phyloP scores from a whole-genome alignment of 164 flowering plant genomes.

The Warburgia ugandensis region DNA sequence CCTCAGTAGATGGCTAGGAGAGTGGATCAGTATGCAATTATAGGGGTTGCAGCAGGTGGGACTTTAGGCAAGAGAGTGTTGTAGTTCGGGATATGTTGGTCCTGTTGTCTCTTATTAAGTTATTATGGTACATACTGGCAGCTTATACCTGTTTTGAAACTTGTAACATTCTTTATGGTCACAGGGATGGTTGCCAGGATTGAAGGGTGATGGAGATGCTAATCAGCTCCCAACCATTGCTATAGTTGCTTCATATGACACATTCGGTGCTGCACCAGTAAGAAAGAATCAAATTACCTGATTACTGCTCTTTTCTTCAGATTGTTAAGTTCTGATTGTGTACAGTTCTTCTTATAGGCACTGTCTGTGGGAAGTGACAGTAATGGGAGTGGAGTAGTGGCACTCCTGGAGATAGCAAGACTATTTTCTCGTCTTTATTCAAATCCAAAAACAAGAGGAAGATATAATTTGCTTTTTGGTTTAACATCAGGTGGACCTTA shows the following conservation, averaged over 20 bases:
- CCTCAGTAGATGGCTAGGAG: too few relatives aligned
- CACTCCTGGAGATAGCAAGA: slow-evolving; percentile 90
- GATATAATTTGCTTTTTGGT: slow-evolving; percentile 87
- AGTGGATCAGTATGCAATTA: too few relatives aligned
- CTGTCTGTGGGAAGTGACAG: slow-evolving; percentile 96
- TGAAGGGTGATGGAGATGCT: slow-evolving; percentile 77
- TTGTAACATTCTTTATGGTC: slow-evolving; percentile 1
- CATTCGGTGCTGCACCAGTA: slow-evolving; percentile 98
- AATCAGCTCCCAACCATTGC: slow-evolving; percentile 98
- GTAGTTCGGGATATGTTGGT: too few relatives aligned
- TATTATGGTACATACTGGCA: too few relatives aligned
- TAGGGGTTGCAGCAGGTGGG: too few relatives aligned
- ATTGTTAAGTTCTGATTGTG: background rate
- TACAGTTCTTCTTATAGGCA: slow-evolving; percentile 38
- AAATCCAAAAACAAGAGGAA: slow-evolving; percentile 92
- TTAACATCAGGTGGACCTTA: slow-evolving; percentile 98
- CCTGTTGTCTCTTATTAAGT: background rate
- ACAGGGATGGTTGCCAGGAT: slow-evolving; percentile 97
- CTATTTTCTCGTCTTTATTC: slow-evolving; percentile 84
- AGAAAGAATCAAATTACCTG: background rate
- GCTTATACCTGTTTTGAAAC: background rate
- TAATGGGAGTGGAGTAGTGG: slow-evolving; percentile 95
- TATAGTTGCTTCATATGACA: slow-evolving; percentile 94
- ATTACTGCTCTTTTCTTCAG: too few relatives aligned
- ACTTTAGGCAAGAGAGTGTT: too few relatives aligned